Evolutionary conservation across 176 grass and related monocot species (phyloP), one percentile per base, ranked within the genome.

Genomic region (Musa schizocarpa): DNA sequence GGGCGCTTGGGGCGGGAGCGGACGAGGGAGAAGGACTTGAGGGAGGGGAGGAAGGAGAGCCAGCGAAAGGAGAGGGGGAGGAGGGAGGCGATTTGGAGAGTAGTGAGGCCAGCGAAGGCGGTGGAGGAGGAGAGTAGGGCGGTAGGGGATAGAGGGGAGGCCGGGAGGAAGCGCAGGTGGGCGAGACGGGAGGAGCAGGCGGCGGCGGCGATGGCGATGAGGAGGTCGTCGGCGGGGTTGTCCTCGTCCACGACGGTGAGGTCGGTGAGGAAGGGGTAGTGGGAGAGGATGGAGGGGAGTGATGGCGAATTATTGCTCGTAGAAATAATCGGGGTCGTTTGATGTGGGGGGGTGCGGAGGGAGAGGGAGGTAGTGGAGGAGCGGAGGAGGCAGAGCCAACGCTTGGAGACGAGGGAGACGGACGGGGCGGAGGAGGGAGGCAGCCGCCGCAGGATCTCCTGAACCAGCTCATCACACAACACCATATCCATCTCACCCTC

Each of bases 381-480:
- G 57, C 88, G 85, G 75, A 93, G 86, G 50, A 98, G 90, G 11
- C 58, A 26, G 23, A 91, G 78, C 94, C 94, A 98, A 21, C 94
- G 90, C 63, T 87, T 89, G 55, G 86, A 98, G 71, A 93, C 94
- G 27, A 91, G 94, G 74, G 90, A 98, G 20, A 89, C 82, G 19
- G 84, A 64, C 25, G 85, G 86, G 12, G 84, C 78, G 2, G 90
- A 63, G 54, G 84, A 75, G 50, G 80, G 75, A 54, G 84, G 94
- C 34, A 93, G 82, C 22, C 87, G 82, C 74, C 79, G 76, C 70
- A 97, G 63, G 55, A 97, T 92, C 79, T 93, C 94, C 82, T 89
- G 87, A 54, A 97, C 82, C 49, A 97, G 75, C 74, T 97, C 94
- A 72, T 93, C 90, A 81, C 90, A 97, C 23, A 97, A 65, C 21